These are phyloP conservation scores for Emydomyces testavorans DNA, from an alignment of 2,329 filamentous ascomycete genomes.

Conservation along the genomic window DNA sequence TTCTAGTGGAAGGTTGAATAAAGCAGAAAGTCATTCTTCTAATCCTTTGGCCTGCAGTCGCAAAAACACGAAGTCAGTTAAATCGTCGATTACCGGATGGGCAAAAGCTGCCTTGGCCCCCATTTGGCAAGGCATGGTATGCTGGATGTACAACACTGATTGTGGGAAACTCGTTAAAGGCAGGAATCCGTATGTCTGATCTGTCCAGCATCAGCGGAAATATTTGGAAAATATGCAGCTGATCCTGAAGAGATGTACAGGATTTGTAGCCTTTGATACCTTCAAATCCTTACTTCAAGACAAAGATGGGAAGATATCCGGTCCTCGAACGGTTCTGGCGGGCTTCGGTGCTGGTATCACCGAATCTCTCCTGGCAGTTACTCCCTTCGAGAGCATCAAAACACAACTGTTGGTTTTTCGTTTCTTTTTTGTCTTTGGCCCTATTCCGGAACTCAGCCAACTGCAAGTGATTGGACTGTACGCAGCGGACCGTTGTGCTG, in stretches of 20 bases:
- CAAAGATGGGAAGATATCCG: slow-evolving; percentile 74
- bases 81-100: slow-evolving; percentile 71
- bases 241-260: slow-evolving; percentile 31
- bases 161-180: slow-evolving; percentile 92
- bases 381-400: slow-evolving; percentile 96
- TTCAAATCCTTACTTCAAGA: slow-evolving; percentile 79
- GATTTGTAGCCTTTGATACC: slow-evolving; percentile 91
- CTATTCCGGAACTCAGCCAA: not conserved
- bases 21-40: not conserved
- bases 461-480: not conserved
- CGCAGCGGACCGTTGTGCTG: slow-evolving; percentile 1
- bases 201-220: not conserved
- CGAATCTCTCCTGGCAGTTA: slow-evolving; percentile 85
- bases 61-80: slow-evolving; percentile 88
- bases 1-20: not conserved
- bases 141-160: slow-evolving; percentile 95
- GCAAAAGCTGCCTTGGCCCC: slow-evolving; percentile 86
- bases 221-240: not conserved
- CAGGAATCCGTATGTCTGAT: slow-evolving; percentile 64
- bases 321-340: slow-evolving; percentile 79
- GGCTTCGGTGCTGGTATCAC: slow-evolving; percentile 93
- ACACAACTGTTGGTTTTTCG: slow-evolving; percentile 59
- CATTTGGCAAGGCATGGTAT: slow-evolving; percentile 91
- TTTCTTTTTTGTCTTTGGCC: not conserved
- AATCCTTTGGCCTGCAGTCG: slow-evolving; percentile 45